Evolutionary conservation across 495 filamentous ascomycete species (phyloP).

Genomic region (Penicillium cinerascens): DNA sequence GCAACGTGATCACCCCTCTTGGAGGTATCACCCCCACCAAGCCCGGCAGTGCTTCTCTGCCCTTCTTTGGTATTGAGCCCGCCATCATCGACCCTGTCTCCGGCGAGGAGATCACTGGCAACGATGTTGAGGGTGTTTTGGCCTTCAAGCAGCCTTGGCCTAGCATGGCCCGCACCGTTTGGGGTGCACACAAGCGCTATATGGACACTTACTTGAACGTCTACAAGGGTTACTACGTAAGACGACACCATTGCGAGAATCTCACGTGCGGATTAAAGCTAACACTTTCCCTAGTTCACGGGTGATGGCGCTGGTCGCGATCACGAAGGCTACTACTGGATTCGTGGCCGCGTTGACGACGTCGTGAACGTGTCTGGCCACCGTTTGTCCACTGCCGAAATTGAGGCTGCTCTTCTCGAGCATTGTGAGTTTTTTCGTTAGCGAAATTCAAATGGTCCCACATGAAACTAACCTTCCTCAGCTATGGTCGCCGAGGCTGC

Average conservation of each 20-base stretch:
- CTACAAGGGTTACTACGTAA: slow-evolving; percentile 96
- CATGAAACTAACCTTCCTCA: slow-evolving; percentile 16
- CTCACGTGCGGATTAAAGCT: slow-evolving; percentile 12
- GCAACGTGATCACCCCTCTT: slow-evolving; percentile 70
- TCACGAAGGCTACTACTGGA: slow-evolving; percentile 99
- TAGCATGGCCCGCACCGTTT: slow-evolving; percentile 97
- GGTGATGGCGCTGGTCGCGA: slow-evolving; percentile 96
- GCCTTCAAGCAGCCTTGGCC: slow-evolving; percentile 99
- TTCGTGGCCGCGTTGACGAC: slow-evolving; percentile 96
- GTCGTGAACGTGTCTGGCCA: slow-evolving; percentile 98
- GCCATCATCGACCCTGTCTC: slow-evolving; percentile 97
- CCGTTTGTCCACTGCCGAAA: slow-evolving; percentile 93
- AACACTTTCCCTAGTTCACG: slow-evolving; percentile 68
- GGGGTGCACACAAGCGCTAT: slow-evolving; percentile 96
- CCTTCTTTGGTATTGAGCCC: slow-evolving; percentile 97
- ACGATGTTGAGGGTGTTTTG: slow-evolving; percentile 96
- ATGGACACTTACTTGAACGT: slow-evolving; percentile 99
- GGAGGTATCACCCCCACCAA: slow-evolving; percentile 55
- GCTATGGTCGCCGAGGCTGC: slow-evolving; percentile 81
- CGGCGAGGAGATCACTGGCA: slow-evolving; percentile 88
- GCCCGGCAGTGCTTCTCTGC: slow-evolving; percentile 54
- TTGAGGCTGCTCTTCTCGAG: slow-evolving; percentile 94
- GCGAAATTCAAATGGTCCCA: neutral
- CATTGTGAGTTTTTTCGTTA: slow-evolving; percentile 54
- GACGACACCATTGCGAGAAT: neutral